Conservation (phyloP, 768 basidiomycete species). For the Mycena galopus region DNA sequence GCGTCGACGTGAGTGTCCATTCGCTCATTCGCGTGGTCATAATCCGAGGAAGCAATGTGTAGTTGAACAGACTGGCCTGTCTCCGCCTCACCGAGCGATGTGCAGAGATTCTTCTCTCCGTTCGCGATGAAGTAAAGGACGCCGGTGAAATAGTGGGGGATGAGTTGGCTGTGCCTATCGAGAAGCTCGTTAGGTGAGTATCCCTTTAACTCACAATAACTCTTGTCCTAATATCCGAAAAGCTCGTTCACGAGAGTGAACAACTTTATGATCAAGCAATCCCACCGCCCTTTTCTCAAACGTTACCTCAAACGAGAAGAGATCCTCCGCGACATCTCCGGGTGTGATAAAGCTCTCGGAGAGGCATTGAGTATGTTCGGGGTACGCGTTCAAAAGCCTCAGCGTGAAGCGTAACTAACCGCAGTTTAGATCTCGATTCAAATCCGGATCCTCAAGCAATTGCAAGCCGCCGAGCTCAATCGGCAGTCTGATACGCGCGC, state of each 20-base stretch:
- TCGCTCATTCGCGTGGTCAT: background rate
- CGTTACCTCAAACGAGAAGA: slow-evolving; percentile 84
- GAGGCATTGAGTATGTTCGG: slow-evolving; percentile 73
- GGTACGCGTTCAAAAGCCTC: slow-evolving; percentile 45
- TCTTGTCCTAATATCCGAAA: background rate
- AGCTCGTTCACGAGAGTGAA: slow-evolving; percentile 30
- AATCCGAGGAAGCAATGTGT: slow-evolving; percentile 1
- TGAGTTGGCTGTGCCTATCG: slow-evolving; percentile 61
- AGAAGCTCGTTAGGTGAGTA: slow-evolving; percentile 58
- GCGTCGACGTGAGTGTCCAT: slow-evolving; percentile 63
- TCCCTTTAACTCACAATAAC: background rate
- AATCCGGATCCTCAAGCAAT: slow-evolving; percentile 65
- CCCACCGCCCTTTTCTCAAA: slow-evolving; percentile 79
- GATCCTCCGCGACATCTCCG: slow-evolving; percentile 64
- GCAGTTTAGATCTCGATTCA: slow-evolving; percentile 52
- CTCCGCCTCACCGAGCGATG: slow-evolving; percentile 73
- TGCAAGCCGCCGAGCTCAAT: slow-evolving; percentile 59
- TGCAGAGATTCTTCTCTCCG: slow-evolving; percentile 67
- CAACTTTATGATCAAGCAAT: slow-evolving; percentile 57
- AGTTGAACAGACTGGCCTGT: slow-evolving; percentile 71
- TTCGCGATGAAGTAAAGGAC: slow-evolving; percentile 64
- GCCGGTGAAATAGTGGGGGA: slow-evolving; percentile 57
- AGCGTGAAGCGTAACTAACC: background rate
- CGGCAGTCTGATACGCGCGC: slow-evolving; percentile 55
- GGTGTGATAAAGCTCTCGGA: slow-evolving; percentile 65